Conservation (phyloP, 257 asterid species). For the Salvia rosmarinus region DNA sequence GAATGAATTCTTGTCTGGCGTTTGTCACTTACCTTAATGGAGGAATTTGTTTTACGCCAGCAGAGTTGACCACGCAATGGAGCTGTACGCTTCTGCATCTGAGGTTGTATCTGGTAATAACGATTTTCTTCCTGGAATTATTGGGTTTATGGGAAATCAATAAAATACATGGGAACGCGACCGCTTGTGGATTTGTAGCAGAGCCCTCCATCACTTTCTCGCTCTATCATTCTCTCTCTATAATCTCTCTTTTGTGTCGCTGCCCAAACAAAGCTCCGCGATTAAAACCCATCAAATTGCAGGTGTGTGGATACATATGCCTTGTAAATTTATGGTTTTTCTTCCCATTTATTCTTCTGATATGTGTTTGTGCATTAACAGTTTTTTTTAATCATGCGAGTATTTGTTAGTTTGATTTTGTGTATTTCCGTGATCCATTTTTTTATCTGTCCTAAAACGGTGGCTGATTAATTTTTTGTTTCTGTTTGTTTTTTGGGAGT, state of each 20-base stretch:
- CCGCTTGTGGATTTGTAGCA: constrained; percentile 21
- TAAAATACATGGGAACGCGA: constrained; percentile 29
- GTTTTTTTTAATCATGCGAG: constrained; percentile 14
- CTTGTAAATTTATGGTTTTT: not conserved
- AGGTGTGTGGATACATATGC: constrained; percentile 14
- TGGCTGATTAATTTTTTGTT: not conserved
- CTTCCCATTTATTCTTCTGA: not conserved
- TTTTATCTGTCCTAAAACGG: constrained; percentile 16
- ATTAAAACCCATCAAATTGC: constrained; percentile 2
- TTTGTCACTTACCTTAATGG: constrained; percentile 27
- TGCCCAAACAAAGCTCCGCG: constrained; percentile 15
- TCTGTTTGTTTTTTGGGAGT: constrained; percentile 1
- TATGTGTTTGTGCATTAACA: constrained; percentile 14
- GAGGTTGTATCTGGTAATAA: constrained; percentile 28
- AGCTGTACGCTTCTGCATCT: not conserved
- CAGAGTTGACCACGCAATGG: not conserved
- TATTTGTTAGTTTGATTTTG: constrained; percentile 19
- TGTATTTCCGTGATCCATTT: constrained; percentile 33
- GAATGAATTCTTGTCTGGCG: constrained; percentile 35
- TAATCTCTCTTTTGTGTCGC: constrained; percentile 24
- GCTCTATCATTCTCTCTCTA: constrained; percentile 34
- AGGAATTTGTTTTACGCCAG: constrained; percentile 23
- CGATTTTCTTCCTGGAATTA: constrained; percentile 21
- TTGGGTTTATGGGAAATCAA: constrained; percentile 22
- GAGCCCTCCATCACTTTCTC: constrained; percentile 39